Evolutionary conservation across 139 green algal species (phyloP).

Genomic region (Coccomyxa sp.): DNA sequence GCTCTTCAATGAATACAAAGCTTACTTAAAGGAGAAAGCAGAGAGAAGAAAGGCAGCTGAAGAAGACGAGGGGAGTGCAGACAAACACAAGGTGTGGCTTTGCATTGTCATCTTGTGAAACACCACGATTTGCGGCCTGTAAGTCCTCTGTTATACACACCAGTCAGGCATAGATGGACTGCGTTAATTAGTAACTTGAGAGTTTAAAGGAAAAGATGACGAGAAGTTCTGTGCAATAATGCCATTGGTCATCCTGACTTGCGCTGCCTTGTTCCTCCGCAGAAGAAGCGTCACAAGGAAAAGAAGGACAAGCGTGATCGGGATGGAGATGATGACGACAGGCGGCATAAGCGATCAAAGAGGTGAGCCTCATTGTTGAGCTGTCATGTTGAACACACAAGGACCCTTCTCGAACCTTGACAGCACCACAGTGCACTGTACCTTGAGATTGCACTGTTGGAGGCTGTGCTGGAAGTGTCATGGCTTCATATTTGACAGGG

Average conservation of each 20-base stretch:
- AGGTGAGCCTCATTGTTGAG: not conserved
- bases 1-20: conserved; percentile 51
- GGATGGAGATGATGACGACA: conserved; percentile 17
- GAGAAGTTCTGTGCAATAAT: not conserved
- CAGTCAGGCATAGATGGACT: not conserved
- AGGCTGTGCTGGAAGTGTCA: not conserved
- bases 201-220: too few relatives aligned
- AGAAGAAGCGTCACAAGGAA: conserved; percentile 33
- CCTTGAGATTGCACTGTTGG: not conserved
- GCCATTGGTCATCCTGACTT: not conserved
- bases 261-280: not conserved
- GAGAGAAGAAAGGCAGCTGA: conserved; percentile 8
- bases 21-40: conserved; percentile 28
- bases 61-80: conserved; percentile 6
- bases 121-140: not conserved
- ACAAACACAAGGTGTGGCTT: not conserved
- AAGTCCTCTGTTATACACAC: not conserved
- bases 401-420: not conserved
- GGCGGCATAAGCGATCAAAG: conserved; percentile 14
- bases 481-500: not conserved
- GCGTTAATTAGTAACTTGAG: not conserved
- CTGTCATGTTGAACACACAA: not conserved
- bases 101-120: not conserved
- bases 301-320: conserved; percentile 14
- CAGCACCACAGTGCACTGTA: not conserved